These are phyloP conservation scores for Sclerotinia subarctica DNA, from an alignment of 2,329 filamentous ascomycete species.

Conservation along the genomic window DNA sequence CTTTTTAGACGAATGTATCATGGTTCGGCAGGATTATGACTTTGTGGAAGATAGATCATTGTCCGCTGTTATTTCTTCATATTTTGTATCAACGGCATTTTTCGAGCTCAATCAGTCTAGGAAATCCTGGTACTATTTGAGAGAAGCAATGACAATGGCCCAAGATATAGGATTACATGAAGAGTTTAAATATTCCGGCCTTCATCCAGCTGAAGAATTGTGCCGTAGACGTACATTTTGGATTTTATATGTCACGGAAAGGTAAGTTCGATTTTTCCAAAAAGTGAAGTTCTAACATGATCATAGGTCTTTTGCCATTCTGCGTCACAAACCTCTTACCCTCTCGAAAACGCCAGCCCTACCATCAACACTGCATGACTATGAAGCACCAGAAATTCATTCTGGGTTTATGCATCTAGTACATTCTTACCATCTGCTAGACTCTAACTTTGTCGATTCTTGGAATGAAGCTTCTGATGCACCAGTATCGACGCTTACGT, in stretches of 20 bases:
- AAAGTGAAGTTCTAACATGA: neutral
- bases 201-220: conserved; percentile 50
- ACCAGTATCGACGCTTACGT: conserved; percentile 53
- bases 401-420: conserved; percentile 59
- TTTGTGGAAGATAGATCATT: conserved; percentile 55
- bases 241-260: conserved; percentile 61
- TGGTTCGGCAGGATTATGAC: conserved; percentile 54
- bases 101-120: conserved; percentile 57
- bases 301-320: conserved; percentile 58
- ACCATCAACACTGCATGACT: conserved; percentile 50
- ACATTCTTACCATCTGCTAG: conserved; percentile 59
- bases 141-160: conserved; percentile 59
- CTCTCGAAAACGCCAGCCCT: conserved; percentile 57
- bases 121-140: conserved; percentile 60
- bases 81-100: conserved; percentile 58
- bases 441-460: conserved; percentile 59
- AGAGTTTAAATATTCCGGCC: conserved; percentile 51
- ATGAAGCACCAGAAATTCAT: conserved; percentile 52
- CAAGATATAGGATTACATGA: conserved; percentile 58
- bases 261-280: conserved; percentile 40
- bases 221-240: conserved; percentile 58
- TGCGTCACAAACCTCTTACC: conserved; percentile 61
- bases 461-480: conserved; percentile 58
- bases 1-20: conserved; percentile 56
- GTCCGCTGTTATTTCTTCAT: conserved; percentile 58